A percentile compares a stretch with the other conserved stretches of the same genome.
Evolutionary conservation across 495 filamentous ascomycete genomes (phyloP).

Genomic region (Daldinia concentrica): DNA sequence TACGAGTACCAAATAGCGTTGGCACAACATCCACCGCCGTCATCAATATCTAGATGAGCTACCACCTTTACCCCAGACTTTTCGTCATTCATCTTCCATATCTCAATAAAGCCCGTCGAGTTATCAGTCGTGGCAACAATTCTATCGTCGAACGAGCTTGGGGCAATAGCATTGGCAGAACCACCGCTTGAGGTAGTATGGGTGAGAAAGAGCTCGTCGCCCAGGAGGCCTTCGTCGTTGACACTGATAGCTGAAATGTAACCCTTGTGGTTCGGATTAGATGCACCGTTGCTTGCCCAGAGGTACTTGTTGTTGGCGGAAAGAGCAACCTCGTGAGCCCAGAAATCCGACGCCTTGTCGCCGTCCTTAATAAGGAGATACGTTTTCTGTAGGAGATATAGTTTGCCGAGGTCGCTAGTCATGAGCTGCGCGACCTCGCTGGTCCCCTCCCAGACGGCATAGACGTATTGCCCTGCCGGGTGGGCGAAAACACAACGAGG

Average conservation of each 20-base stretch:
- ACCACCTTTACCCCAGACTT: background rate
- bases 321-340: conserved; percentile 52
- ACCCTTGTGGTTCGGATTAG: conserved; percentile 29
- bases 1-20: no score
- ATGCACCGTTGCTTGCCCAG: conserved; percentile 49
- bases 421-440: conserved; percentile 38
- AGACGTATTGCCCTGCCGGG: conserved; percentile 44
- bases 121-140: conserved; percentile 35
- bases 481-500: conserved; percentile 44
- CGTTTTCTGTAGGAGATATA: conserved; percentile 8
- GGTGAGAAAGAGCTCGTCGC: conserved; percentile 43
- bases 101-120: no score
- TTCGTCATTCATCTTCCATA: no score
- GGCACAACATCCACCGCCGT: no score
- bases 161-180: conserved; percentile 46
- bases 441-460: conserved; percentile 45
- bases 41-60: no score
- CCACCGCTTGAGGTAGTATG: conserved; percentile 50
- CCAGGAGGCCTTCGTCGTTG: conserved; percentile 39
- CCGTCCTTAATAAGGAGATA: conserved; percentile 23
- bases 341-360: conserved; percentile 23
- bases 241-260: conserved; percentile 50
- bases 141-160: conserved; percentile 47
- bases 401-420: conserved; percentile 5
- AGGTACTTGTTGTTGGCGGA: conserved; percentile 46